phyloP scores from a whole-genome alignment of 2,329 filamentous ascomycete species.

The Aspergillus sp. region DNA sequence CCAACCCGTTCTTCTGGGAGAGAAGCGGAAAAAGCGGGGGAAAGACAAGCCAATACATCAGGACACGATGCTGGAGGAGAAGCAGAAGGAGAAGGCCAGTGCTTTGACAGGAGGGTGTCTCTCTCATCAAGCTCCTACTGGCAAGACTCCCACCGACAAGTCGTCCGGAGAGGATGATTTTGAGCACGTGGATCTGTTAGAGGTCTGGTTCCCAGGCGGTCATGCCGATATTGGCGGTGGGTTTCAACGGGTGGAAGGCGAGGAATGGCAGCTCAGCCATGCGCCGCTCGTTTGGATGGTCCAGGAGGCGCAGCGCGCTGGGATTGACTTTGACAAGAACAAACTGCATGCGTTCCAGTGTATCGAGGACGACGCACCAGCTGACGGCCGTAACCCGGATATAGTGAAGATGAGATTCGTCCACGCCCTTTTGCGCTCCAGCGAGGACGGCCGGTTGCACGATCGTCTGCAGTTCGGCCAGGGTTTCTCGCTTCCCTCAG shows the following conservation, averaged over 20 bases:
- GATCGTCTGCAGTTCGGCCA: slow-evolving; percentile 66
- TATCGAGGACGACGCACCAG: slow-evolving; percentile 17
- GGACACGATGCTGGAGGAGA: too few species aligned
- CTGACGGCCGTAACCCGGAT: slow-evolving; percentile 30
- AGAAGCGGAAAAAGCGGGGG: slow-evolving; percentile 30
- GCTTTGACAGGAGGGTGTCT: too few species aligned
- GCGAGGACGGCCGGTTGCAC: slow-evolving; percentile 57
- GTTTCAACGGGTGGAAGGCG: slow-evolving; percentile 59
- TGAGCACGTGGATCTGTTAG: slow-evolving; percentile 64
- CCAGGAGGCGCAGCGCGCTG: slow-evolving; percentile 60
- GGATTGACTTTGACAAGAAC: slow-evolving; percentile 65
- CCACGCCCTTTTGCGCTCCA: slow-evolving; percentile 56
- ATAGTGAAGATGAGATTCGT: slow-evolving; percentile 48
- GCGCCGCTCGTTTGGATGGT: slow-evolving; percentile 70
- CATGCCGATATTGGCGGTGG: slow-evolving; percentile 78
- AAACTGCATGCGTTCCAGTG: slow-evolving; percentile 69
- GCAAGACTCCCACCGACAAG: neutral
- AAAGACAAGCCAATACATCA: slow-evolving; percentile 15
- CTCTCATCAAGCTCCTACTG: too few species aligned
- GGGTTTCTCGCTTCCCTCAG: slow-evolving; percentile 55
- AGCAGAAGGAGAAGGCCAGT: too few species aligned
- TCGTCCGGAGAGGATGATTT: slow-evolving; percentile 21
- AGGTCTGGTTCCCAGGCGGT: slow-evolving; percentile 71
- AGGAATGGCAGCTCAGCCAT: slow-evolving; percentile 61
- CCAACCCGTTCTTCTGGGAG: slow-evolving; percentile 46